A percentile compares a stretch with the other conserved stretches of the same genome.
These are phyloP conservation scores for Medicago arabica DNA, from an alignment of 306 rosid species.

Conservation along the genomic window DNA sequence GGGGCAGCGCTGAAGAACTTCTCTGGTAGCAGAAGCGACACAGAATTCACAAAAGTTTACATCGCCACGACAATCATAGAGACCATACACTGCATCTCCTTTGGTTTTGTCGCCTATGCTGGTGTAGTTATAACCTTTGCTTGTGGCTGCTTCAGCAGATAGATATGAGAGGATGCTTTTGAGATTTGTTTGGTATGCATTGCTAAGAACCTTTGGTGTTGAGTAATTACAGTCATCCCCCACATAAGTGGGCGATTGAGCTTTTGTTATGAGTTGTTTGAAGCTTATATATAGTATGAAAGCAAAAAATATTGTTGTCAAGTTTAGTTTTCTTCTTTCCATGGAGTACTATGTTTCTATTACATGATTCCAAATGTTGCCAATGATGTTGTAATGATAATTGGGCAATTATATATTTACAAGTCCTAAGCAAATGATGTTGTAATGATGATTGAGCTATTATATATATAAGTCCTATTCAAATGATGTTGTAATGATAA, in stretches of 20 bases:
- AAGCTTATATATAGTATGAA: background rate
- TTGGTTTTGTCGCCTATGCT: constrained; percentile 14
- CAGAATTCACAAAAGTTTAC: constrained; percentile 44
- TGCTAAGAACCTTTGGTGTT: constrained; percentile 20
- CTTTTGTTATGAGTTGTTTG: background rate
- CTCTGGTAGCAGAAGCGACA: constrained; percentile 36
- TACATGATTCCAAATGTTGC: background rate
- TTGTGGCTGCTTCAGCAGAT: constrained; percentile 16
- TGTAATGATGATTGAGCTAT: background rate
- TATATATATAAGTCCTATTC: background rate
- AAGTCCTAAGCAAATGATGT: background rate
- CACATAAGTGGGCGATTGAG: constrained; percentile 37
- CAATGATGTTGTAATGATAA: background rate
- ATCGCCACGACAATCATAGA: constrained; percentile 50
- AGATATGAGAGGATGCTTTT: constrained; percentile 26
- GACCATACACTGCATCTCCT: constrained; percentile 37
- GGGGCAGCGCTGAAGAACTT: constrained; percentile 35
- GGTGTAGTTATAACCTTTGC: constrained; percentile 44
- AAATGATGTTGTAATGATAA: background rate
- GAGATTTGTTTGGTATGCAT: constrained; percentile 40
- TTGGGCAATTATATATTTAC: background rate
- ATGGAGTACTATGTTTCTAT: background rate
- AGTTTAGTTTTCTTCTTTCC: background rate
- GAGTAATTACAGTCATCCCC: constrained; percentile 41
- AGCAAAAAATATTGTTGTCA: background rate